Conservation (phyloP, 345 rosid species). For the Camelina neglecta region DNA sequence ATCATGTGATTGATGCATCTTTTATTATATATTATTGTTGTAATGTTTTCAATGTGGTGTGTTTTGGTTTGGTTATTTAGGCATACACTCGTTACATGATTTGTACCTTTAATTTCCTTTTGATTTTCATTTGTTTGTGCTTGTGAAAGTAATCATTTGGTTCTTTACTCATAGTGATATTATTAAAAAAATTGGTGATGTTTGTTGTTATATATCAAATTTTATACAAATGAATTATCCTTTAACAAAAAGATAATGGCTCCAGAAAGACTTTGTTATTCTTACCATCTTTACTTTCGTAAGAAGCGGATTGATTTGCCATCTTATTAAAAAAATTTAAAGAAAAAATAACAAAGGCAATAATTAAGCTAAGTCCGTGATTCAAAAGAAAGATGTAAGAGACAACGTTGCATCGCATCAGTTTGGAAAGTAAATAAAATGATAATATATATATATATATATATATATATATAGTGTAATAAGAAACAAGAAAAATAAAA, state of each 20-base stretch:
- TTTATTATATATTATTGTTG: not conserved
- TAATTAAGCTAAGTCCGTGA: not conserved
- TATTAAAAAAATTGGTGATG: not conserved
- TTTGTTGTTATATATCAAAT: not conserved
- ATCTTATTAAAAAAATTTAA: not conserved
- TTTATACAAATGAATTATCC: too few relatives aligned
- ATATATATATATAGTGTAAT: not conserved
- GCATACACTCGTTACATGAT: slow-evolving; percentile 1
- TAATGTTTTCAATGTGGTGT: slow-evolving; percentile 5
- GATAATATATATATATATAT: too few relatives aligned
- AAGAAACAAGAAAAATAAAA: not conserved
- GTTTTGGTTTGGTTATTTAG: slow-evolving; percentile 6
- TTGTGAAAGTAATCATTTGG: not conserved
- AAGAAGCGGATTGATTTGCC: not conserved
- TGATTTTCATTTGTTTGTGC: not conserved
- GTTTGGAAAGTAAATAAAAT: not conserved
- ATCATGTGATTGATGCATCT: slow-evolving; percentile 16
- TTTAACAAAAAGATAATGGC: not conserved
- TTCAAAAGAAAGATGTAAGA: not conserved
- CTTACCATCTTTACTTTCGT: not conserved
- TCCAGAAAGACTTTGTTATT: not conserved
- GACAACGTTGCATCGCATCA: not conserved
- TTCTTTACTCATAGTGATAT: not conserved
- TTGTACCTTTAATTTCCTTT: slow-evolving; percentile 5
- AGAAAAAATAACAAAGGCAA: too few relatives aligned